Evolutionary conservation across 352 stramenopile species (phyloP), one percentile per base, ranked within the genome.

Genomic region (Pythium apleroticum): DNA sequence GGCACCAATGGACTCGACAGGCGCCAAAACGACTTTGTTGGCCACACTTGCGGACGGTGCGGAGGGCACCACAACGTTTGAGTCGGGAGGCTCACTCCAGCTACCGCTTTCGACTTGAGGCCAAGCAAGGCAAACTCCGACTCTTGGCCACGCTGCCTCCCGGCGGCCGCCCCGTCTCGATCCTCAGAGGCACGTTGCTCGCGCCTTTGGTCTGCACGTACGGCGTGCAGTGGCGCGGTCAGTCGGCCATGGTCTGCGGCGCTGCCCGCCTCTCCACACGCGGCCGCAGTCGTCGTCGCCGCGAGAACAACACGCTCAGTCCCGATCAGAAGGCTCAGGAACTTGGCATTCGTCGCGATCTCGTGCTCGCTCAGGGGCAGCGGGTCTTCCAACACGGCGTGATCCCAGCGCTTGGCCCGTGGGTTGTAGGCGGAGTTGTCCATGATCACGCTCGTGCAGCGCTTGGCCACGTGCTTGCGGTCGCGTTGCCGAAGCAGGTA

Each of bases 141-240:
- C 14, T 52, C 48, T 54, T 25, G n/a, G 57, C 50, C 15, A 17
- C 11, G 35, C 9, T 4, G 15, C 24, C 20, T 3, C 12, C 14
- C 33, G 12, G 7, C 5, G 43, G n/a, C 11, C 43, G 43, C 20
- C 28, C 24, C 22, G 55, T 46, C 35, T 52, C 12, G 20, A 86
- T 52, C 9, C 84, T 80, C 20, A 91, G 67, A 0, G 89, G 88
- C 1, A 96, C 73, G 56, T 96, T 96, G 9, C 68, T 73, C 2
- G 79, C 88, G 14, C 86, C 78, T 43, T 95, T 84, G 20, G 97
- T 69, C 58, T 97, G 91, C 9, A 97, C 72, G 55, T 96, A 92
- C 25, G 97, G 54, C 4, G 75, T 79, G 50, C 87, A 96, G 22
- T 84, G 64, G 22, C 65, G 80, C 3, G 83, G 84, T 76, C 77